Evolutionary conservation across 306 rosid species (phyloP), one percentile per base, ranked within the genome.

Genomic region (Lagenaria siceraria): DNA sequence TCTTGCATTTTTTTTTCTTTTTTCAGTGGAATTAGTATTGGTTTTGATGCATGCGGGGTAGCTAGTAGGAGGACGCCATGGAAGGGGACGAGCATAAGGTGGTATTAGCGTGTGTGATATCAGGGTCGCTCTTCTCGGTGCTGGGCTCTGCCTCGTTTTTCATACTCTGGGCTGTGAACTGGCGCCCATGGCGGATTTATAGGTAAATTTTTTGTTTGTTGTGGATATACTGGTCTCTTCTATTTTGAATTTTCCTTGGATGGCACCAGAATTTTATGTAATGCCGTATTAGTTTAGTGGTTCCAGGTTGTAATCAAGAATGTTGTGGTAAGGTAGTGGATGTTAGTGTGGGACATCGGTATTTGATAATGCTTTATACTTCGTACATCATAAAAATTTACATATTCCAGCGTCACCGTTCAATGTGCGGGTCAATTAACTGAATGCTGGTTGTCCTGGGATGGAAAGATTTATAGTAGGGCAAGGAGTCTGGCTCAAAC

Each of bases 161-260:
- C 77, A 86, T 96, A 75, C 96, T 96, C 0, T 96, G 99, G 99
- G 88, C 91, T 80, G 98, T 96, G 52, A 96, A 96, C 79, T 96
- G 99, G 99, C 89, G 99, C 83, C 99, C 99, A 7, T 96, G 99
- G 99, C 87, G 99, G 87, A 92, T 96, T 86, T 96, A 96, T 73
- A 96, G 99, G 99, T 96, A 82, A 17, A 49, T 17, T 38, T 13
- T 40, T 7, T 76, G 1, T 4, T 9, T 65, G 8, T 76, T 75
- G 48, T 35, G 48, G 68, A 75, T 54, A 56, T 11, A 46, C 13
- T 19, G 42, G 13, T 49, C 51, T 48, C 75, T 70, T 70, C 38
- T 70, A 2, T 24, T 62, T 24, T 43, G 75, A 43, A 7, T 13
- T 22, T 43, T 70, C 22, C 38, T 70, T 4, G 36, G 36, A 70